phyloP scores from a whole-genome alignment of 495 filamentous ascomycete genomes.

The Aspergillus homomorphus region DNA sequence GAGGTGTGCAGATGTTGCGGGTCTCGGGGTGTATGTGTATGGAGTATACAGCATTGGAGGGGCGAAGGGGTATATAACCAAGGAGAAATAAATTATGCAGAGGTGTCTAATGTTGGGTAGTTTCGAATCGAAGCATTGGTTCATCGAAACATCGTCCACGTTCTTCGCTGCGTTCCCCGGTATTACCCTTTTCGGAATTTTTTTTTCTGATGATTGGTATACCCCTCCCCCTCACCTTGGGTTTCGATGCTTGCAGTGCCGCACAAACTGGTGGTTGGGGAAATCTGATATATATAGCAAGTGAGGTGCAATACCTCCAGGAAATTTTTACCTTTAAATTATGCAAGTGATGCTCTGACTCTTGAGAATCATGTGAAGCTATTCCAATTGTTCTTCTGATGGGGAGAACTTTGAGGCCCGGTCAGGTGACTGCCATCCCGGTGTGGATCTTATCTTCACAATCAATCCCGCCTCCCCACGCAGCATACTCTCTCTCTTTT shows the following conservation, averaged over 20 bases:
- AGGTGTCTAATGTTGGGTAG: no score
- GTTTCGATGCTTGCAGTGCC: neutral
- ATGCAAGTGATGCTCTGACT: neutral
- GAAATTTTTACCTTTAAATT: neutral
- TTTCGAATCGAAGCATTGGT: no score
- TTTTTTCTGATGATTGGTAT: neutral
- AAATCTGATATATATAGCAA: neutral
- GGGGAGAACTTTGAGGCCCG: slow-evolving; percentile 6
- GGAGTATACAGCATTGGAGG: no score
- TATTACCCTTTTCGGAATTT: neutral
- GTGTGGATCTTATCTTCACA: neutral
- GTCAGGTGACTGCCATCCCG: slow-evolving; percentile 1
- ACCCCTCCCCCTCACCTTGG: neutral
- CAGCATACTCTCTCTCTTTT: no score
- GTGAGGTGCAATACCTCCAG: neutral
- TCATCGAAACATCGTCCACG: no score
- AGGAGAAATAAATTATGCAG: no score
- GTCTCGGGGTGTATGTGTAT: no score
- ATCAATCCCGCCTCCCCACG: neutral
- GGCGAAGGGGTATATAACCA: no score
- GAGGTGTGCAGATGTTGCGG: no score
- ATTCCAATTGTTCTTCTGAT: neutral
- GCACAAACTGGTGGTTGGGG: neutral
- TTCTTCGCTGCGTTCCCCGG: no score
- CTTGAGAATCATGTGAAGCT: neutral